Percentiles rank a stretch among this genome's conserved stretches.
These are phyloP conservation scores for Ceratocystis albifundus DNA, from an alignment of 2,329 filamentous ascomycete genomes.

Conservation along the genomic window DNA sequence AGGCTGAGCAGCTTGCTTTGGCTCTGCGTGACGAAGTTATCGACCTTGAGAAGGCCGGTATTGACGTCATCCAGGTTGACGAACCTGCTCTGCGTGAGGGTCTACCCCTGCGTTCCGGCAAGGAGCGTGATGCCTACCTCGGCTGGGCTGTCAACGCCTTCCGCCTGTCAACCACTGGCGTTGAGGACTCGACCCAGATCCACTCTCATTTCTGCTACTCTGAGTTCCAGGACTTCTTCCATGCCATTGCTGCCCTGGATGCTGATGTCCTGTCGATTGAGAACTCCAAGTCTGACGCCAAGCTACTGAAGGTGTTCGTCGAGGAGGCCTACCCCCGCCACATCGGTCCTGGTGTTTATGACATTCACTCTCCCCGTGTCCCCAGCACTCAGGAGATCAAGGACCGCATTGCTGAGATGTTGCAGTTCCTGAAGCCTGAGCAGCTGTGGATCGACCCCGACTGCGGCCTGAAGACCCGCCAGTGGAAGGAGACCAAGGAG, in stretches of 20 bases:
- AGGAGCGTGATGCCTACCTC: constrained; percentile 94
- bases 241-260: constrained; percentile 95
- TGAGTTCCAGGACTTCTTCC: constrained; percentile 99
- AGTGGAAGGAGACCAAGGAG: constrained; percentile 98
- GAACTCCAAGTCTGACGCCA: constrained; percentile 99
- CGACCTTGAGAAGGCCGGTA: constrained; percentile 91
- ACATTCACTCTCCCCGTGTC: constrained; percentile 98
- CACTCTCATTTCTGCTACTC: constrained; percentile 99
- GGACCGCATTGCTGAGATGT: constrained; percentile 96
- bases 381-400: constrained; percentile 97
- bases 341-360: constrained; percentile 98
- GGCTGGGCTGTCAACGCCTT: constrained; percentile 96
- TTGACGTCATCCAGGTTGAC: constrained; percentile 97
- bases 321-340: constrained; percentile 95
- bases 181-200: constrained; percentile 93
- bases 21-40: constrained; percentile 97
- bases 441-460: constrained; percentile 99
- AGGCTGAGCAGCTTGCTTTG: constrained; percentile 96
- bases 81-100: constrained; percentile 98
- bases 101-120: constrained; percentile 86
- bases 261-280: constrained; percentile 98
- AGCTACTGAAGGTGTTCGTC: constrained; percentile 97
- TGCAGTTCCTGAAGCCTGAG: constrained; percentile 89
- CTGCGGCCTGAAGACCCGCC: constrained; percentile 97
- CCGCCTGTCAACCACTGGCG: constrained; percentile 86